These are phyloP conservation scores for Mycena maculata DNA, from an alignment of 768 basidiomycete species.

Conservation along the genomic window DNA sequence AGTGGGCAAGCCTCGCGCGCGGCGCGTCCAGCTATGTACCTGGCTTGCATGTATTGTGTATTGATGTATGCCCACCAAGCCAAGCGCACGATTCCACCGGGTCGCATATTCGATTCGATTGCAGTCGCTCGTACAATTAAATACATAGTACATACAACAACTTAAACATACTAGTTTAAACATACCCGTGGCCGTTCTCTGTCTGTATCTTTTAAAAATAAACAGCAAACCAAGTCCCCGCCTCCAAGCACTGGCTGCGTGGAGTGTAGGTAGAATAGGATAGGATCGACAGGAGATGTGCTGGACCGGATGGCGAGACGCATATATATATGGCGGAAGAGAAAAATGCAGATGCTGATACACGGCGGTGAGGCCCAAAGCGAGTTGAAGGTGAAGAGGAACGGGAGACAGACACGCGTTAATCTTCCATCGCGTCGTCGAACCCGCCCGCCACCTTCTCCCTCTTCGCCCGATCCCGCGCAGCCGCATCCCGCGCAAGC, in stretches of 20 bases:
- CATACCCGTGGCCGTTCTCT: too few species aligned
- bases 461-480: constrained; percentile 42
- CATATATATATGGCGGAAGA: neutral
- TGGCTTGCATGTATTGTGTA: neutral
- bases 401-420: constrained; percentile 24
- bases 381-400: constrained; percentile 1
- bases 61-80: too few species aligned
- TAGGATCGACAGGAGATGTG: constrained; percentile 23
- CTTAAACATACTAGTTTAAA: constrained; percentile 28
- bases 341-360: constrained; percentile 7
- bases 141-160: constrained; percentile 32
- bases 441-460: constrained; percentile 45
- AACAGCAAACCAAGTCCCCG: constrained; percentile 32
- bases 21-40: too few species aligned
- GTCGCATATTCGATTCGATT: too few species aligned
- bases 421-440: constrained; percentile 60
- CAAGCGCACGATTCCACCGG: too few species aligned
- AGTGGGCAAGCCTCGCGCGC: neutral
- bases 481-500: constrained; percentile 56
- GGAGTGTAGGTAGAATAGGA: constrained; percentile 27
- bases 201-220: too few species aligned
- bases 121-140: too few species aligned
- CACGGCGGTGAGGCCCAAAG: constrained; percentile 25
- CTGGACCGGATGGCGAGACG: constrained; percentile 12
- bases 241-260: constrained; percentile 34